These are phyloP conservation scores for Globisporangium spiculum DNA, from an alignment of 352 stramenopile genomes.

Conservation along the genomic window DNA sequence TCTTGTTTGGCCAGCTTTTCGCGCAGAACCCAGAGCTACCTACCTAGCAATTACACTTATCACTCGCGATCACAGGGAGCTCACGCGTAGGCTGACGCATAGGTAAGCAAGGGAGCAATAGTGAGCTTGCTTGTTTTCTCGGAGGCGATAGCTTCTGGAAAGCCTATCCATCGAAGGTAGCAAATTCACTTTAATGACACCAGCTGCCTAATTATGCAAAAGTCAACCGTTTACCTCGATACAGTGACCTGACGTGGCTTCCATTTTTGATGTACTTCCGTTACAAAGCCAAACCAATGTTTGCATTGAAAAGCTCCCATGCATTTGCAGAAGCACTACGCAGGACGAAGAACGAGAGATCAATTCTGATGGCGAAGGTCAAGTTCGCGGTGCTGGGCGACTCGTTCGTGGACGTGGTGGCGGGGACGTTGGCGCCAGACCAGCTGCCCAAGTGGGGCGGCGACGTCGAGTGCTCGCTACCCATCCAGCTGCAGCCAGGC, in stretches of 20 bases:
- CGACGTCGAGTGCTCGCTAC: constrained; percentile 62
- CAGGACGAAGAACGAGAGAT: background rate
- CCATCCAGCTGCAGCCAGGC: constrained; percentile 74
- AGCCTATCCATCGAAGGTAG: no score
- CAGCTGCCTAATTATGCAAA: background rate
- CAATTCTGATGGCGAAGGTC: constrained; percentile 26
- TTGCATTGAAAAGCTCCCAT: background rate
- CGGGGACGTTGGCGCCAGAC: constrained; percentile 53
- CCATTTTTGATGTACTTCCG: background rate
- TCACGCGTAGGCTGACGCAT: background rate
- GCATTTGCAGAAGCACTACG: background rate
- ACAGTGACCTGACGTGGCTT: background rate
- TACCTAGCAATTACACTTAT: background rate
- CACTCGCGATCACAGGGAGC: background rate
- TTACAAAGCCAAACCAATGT: background rate
- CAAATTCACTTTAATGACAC: background rate
- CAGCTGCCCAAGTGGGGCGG: constrained; percentile 77
- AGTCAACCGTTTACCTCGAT: background rate
- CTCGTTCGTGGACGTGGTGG: constrained; percentile 78
- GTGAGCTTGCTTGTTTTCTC: no score
- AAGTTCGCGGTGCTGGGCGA: constrained; percentile 63
- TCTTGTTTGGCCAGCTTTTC: background rate
- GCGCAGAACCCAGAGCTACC: background rate
- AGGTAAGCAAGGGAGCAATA: background rate
- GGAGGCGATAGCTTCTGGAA: no score